Base-by-base conservation (phyloP, 805 yeast species). In the Wickerhamiella parazyma region DNA sequence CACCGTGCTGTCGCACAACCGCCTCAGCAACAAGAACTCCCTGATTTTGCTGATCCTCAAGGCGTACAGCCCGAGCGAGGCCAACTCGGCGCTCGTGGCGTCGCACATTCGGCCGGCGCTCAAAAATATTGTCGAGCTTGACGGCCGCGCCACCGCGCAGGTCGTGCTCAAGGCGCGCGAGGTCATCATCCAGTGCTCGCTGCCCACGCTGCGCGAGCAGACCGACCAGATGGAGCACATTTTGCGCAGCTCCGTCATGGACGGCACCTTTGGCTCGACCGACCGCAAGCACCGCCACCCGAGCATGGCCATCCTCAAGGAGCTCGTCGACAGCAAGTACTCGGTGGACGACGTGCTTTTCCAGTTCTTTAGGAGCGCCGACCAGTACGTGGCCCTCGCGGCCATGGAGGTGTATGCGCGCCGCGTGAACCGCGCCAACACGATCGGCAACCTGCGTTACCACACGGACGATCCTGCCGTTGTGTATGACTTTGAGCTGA, bases 161-260 rank as follows among this genome's bases (percentile, higher is more conserved):
- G 96, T 89, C 41, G 84, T 95, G 21, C 70, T 91, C 58, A 86
- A 84, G 64, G 96, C 97, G 1, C 78, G 97, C 61, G 99, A 93
- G 66, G 81, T 93, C 48, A 73, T 91, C 56, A 91, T 91, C 56
- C 95, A 87, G 70, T 91, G 96, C 62, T 85, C 97, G 24, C 71
- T 91, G 66, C 99, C 99, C 31, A 86, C 97, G 3, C 79, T 86
- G 50, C 78, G 83, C 63, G 99, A 91, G 66, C 78, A 97, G 68
- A 80, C 94, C 25, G 96, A 89, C 62, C 98, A 93, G 68, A 73
- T 91, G 59, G 97, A 93, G 68, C 96, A 89, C 62, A 91, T 91
- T 55, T 72, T 91, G 64, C 78, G 85, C 63, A 76, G 93, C 8
- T 78, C 95, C 29, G 97, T 91, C 39, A 82, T 87, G 54, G 86